These are phyloP conservation scores for Areca catechu DNA, from an alignment of 176 grass and related monocot species.

Conservation along the genomic window DNA sequence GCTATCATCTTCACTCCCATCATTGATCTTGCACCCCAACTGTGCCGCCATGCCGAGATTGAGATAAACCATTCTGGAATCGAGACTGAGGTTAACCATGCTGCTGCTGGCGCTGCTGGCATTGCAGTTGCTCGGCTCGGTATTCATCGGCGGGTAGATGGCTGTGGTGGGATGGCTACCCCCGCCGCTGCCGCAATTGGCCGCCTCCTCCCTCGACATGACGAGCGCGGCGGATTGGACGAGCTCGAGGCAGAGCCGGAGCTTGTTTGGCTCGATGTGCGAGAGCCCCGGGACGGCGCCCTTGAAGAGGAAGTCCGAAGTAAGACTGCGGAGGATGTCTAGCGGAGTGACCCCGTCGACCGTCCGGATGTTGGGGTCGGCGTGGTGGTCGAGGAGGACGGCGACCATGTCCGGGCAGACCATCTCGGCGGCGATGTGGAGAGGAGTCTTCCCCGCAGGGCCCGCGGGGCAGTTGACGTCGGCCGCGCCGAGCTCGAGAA, in stretches of 20 bases:
- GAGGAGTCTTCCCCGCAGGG: slow-evolving; percentile 76
- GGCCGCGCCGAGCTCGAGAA: slow-evolving; percentile 91
- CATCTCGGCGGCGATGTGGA: slow-evolving; percentile 97
- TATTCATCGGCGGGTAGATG: slow-evolving; percentile 48
- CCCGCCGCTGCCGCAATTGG: slow-evolving; percentile 4
- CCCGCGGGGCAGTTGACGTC: slow-evolving; percentile 89
- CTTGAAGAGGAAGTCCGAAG: slow-evolving; percentile 98
- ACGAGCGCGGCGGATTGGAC: slow-evolving; percentile 95
- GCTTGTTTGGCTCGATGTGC: slow-evolving; percentile 97
- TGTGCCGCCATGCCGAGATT: slow-evolving; percentile 90
- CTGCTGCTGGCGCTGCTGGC: slow-evolving; percentile 36
- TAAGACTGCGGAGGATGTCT: slow-evolving; percentile 88
- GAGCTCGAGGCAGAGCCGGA: slow-evolving; percentile 93
- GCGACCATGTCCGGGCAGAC: slow-evolving; percentile 99
- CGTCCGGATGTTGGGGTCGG: slow-evolving; percentile 94
- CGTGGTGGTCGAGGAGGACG: slow-evolving; percentile 95
- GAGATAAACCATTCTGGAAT: slow-evolving; percentile 95
- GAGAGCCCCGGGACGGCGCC: slow-evolving; percentile 81
- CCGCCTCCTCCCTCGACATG: slow-evolving; percentile 85
- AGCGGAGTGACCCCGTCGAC: slow-evolving; percentile 92
- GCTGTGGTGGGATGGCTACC: background rate
- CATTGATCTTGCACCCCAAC: slow-evolving; percentile 61
- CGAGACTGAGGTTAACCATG: slow-evolving; percentile 90
- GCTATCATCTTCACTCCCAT: slow-evolving; percentile 22
- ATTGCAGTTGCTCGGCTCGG: slow-evolving; percentile 30